Conservation (phyloP, 148 eudicot species). For the Chenopodium album region DNA sequence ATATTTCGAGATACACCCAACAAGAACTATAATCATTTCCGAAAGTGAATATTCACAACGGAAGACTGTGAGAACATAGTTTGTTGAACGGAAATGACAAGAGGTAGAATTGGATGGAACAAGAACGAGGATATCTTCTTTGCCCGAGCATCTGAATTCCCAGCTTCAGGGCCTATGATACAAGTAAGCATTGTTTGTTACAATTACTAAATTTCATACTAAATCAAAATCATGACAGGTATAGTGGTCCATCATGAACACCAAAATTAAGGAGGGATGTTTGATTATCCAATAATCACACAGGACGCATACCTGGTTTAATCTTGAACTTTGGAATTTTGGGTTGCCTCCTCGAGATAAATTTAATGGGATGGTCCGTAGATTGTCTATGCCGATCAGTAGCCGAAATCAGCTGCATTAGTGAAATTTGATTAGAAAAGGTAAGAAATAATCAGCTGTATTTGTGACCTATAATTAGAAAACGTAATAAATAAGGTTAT, state of each 20-base stretch:
- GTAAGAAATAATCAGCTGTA: background rate
- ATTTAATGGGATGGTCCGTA: constrained; percentile 94
- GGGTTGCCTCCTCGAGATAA: constrained; percentile 77
- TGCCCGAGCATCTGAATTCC: constrained; percentile 61
- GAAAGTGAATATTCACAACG: constrained; percentile 93
- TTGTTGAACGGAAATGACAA: constrained; percentile 86
- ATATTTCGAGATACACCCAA: background rate
- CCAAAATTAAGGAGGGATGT: background rate
- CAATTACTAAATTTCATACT: background rate
- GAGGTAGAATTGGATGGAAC: constrained; percentile 87
- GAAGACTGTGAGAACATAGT: constrained; percentile 76
- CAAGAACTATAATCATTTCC: constrained; percentile 43
- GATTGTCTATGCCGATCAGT: constrained; percentile 90
- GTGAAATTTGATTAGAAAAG: background rate
- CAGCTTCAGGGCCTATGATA: constrained; percentile 76
- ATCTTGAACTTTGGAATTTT: constrained; percentile 82
- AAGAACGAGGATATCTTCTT: constrained; percentile 84
- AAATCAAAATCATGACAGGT: background rate
- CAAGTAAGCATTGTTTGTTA: constrained; percentile 7
- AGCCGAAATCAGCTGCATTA: constrained; percentile 84
- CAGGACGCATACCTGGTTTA: constrained; percentile 61
- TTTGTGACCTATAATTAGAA: background rate
- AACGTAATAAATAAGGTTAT: background rate
- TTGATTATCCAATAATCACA: background rate
- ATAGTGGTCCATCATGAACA: background rate